Percentiles rank a stretch among this genome's conserved stretches.
Conservation (phyloP, 192 early-diverging fungal species). For the Coemansia aciculifera region DNA sequence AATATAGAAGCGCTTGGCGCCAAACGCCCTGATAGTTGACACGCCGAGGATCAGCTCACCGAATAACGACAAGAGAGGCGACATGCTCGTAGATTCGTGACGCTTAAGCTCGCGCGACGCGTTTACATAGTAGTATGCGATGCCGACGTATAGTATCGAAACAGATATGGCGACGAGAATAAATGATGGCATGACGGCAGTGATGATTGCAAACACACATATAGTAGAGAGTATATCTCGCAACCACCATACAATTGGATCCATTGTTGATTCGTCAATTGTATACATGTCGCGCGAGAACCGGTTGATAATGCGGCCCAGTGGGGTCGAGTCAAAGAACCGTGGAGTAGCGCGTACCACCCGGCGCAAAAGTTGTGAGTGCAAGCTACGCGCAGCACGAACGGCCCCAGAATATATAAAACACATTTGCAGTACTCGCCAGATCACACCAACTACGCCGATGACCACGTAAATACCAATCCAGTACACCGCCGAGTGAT, state of each 20-base stretch:
- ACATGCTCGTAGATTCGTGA: slow-evolving; percentile 71
- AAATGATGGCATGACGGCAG: too few species aligned
- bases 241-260: slow-evolving; percentile 52
- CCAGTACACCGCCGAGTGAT: slow-evolving; percentile 60
- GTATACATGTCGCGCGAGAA: slow-evolving; percentile 84
- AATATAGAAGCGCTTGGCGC: slow-evolving; percentile 66
- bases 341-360: slow-evolving; percentile 70
- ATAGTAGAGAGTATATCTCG: too few species aligned
- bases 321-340: slow-evolving; percentile 86
- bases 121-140: slow-evolving; percentile 69
- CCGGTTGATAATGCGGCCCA: slow-evolving; percentile 82
- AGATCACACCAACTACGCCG: slow-evolving; percentile 46
- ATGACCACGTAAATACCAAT: slow-evolving; percentile 65
- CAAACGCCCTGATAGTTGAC: slow-evolving; percentile 80
- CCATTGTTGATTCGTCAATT: slow-evolving; percentile 66
- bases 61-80: slow-evolving; percentile 78
- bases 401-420: slow-evolving; percentile 57
- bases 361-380: slow-evolving; percentile 57
- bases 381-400: slow-evolving; percentile 60
- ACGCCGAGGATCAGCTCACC: slow-evolving; percentile 76
- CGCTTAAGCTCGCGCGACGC: slow-evolving; percentile 88
- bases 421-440: slow-evolving; percentile 45
- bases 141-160: slow-evolving; percentile 7
- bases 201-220: too few species aligned
- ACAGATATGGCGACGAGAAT: too few species aligned